These are phyloP conservation scores for Neophaeococcomyces aloes DNA, from an alignment of 2,329 filamentous ascomycete species.

Conservation along the genomic window DNA sequence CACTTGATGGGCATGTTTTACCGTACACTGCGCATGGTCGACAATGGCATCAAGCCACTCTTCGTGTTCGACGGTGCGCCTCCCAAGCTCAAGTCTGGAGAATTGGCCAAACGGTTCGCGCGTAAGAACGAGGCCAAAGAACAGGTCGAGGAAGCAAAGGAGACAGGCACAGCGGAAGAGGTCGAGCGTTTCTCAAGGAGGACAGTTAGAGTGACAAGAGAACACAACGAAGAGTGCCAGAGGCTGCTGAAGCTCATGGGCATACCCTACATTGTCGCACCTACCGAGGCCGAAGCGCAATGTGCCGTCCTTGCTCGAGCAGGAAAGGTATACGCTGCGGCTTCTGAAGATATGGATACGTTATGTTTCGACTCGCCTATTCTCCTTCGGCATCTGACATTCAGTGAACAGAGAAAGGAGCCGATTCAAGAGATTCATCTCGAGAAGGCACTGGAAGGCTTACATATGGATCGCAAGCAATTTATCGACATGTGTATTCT, in stretches of 20 bases:
- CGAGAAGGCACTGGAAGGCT: constrained; percentile 72
- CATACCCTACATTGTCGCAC: constrained; percentile 85
- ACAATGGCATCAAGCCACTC: constrained; percentile 96
- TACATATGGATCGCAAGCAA: constrained; percentile 67
- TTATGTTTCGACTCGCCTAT: constrained; percentile 91
- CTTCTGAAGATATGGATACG: constrained; percentile 98
- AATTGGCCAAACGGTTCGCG: constrained; percentile 90
- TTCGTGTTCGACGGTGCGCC: constrained; percentile 97
- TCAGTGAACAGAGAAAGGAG: constrained; percentile 94
- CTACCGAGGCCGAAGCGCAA: constrained; percentile 94
- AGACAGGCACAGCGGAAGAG: constrained; percentile 94
- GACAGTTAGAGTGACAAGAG: constrained; percentile 86
- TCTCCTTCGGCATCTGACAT: constrained; percentile 82
- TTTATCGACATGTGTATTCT: constrained; percentile 98
- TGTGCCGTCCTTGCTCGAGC: constrained; percentile 79
- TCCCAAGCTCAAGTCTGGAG: constrained; percentile 93
- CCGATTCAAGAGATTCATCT: constrained; percentile 92
- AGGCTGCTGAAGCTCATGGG: constrained; percentile 88
- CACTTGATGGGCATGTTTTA: constrained; percentile 99
- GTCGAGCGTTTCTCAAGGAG: constrained; percentile 93
- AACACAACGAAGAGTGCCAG: constrained; percentile 95
- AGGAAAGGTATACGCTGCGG: constrained; percentile 92
- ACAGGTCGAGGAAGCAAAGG: constrained; percentile 85
- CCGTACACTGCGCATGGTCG: constrained; percentile 92
- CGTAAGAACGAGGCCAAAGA: constrained; percentile 88